Base-by-base conservation (phyloP, 208 protist species). In the Tritrichomonas musculus region DNA sequence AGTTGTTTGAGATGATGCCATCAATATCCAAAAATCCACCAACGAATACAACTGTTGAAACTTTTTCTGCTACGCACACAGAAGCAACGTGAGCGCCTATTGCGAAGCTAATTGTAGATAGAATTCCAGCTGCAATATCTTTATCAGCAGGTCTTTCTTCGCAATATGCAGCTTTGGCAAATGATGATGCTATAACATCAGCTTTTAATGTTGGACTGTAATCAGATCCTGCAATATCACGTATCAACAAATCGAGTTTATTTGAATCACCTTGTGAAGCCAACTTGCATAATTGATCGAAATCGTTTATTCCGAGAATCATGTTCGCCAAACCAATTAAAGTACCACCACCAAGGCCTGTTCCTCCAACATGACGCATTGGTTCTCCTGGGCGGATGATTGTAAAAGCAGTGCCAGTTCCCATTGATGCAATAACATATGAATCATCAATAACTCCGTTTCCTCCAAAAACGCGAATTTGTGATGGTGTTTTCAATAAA, bases 151-250 rank as follows among this genome's bases (percentile, higher is more conserved):
- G 44, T 57, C 47, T 53, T 11, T 88, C 25, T 50, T 88, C 47
- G 1, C 25, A 57, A 8, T 25, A 69, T 20, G 47, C 33, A 39
- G 77, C 41, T 50, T 88, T 88, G 0, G 77, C 77, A 2, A 88
- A 41, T 39, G 77, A 88, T 53, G 77, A 88, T 27, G 77, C 77
- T 13, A 44, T 33, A 57, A 88, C 77, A 57, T 88, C 77, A 57
- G 77, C 4, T 60, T 33, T n/a, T 13, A 88, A 50, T 9, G 47
- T 57, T 8, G 11, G n/a, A 33, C 47, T n/a, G 47, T 88, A 88
- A 57, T 88, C 47, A 17, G 0, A 0, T 3, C 77, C 77, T 22
- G n/a, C 25, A 50, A 88, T 57, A 39, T 88, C 77, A 14, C 47
- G 57, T 8, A 88, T 50, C 4, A 88, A 33, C 17, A 88, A 57